These are phyloP conservation scores for Saraca asoca DNA, from an alignment of 331 rosid genomes.

Conservation along the genomic window DNA sequence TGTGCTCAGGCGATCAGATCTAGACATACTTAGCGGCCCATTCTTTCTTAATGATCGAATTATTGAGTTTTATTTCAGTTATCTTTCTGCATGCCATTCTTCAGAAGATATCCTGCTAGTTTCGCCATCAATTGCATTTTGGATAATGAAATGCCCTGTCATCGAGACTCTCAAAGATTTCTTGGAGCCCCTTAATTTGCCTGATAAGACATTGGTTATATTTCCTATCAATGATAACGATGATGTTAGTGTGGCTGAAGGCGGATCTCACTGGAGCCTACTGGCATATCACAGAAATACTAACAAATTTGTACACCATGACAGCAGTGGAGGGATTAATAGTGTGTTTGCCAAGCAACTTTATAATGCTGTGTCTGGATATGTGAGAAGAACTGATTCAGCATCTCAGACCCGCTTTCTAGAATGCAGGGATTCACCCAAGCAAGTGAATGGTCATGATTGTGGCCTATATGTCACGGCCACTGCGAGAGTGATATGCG, in stretches of 20 bases:
- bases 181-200: conserved; percentile 68
- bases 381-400: conserved; percentile 40
- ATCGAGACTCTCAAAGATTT: conserved; percentile 56
- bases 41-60: conserved; percentile 75
- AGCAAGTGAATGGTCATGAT: conserved; percentile 74
- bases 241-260: conserved; percentile 66
- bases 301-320: conserved; percentile 75
- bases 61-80: conserved; percentile 77
- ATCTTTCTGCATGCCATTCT: conserved; percentile 55
- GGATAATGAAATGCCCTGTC: conserved; percentile 70
- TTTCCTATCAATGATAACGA: conserved; percentile 82
- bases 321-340: conserved; percentile 56
- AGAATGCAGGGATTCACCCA: conserved; percentile 64
- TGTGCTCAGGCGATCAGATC: conserved; percentile 75
- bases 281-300: conserved; percentile 63
- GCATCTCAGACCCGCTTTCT: conserved; percentile 40
- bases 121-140: conserved; percentile 87
- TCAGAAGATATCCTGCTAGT: conserved; percentile 58
- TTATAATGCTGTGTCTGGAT: conserved; percentile 55
- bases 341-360: conserved; percentile 54
- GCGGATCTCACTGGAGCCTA: conserved; percentile 94
- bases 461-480: conserved; percentile 84
- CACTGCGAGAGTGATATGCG: conserved; percentile 65
- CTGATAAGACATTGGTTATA: conserved; percentile 54
- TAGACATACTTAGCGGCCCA: conserved; percentile 75